Conservation (phyloP, 83 land plant genomes). For the Diphasiastrum complanatum region DNA sequence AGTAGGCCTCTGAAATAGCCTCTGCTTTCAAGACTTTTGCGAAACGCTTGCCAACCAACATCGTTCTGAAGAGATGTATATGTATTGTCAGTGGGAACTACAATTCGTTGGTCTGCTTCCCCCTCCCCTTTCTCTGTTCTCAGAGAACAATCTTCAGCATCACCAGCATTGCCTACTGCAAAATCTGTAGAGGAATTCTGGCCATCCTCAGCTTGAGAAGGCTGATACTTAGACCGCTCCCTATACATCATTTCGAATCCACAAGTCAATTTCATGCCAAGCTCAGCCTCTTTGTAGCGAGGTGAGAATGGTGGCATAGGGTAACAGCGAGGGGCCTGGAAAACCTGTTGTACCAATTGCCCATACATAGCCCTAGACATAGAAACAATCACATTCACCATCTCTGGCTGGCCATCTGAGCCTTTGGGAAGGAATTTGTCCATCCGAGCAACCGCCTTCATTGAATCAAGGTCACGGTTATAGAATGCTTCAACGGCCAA, state of each 20-base stretch:
- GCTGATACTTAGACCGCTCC: conserved; percentile 33
- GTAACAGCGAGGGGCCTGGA: conserved; percentile 79
- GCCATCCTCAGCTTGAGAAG: not conserved
- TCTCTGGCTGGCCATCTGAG: conserved; percentile 31
- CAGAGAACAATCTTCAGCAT: conserved; percentile 4
- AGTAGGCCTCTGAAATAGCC: conserved; percentile 74
- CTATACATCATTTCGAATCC: conserved; percentile 98
- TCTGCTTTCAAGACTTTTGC: conserved; percentile 51
- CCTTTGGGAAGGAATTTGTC: conserved; percentile 45
- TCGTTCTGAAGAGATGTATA: conserved; percentile 18
- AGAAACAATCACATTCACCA: conserved; percentile 57
- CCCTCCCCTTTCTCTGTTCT: conserved; percentile 4
- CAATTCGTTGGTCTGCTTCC: conserved; percentile 6
- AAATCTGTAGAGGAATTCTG: not conserved
- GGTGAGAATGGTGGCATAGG: conserved; percentile 50
- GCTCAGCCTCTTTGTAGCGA: conserved; percentile 52
- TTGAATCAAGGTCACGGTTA: conserved; percentile 78
- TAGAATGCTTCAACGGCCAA: conserved; percentile 87
- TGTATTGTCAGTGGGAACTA: not conserved
- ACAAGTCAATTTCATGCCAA: conserved; percentile 92
- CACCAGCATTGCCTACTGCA: not conserved
- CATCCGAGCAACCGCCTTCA: conserved; percentile 77
- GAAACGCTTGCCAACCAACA: conserved; percentile 61
- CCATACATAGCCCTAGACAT: conserved; percentile 96
- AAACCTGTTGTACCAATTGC: conserved; percentile 77